Conservation (phyloP, 352 stramenopile species). For the Nothophytophthora sp. region DNA sequence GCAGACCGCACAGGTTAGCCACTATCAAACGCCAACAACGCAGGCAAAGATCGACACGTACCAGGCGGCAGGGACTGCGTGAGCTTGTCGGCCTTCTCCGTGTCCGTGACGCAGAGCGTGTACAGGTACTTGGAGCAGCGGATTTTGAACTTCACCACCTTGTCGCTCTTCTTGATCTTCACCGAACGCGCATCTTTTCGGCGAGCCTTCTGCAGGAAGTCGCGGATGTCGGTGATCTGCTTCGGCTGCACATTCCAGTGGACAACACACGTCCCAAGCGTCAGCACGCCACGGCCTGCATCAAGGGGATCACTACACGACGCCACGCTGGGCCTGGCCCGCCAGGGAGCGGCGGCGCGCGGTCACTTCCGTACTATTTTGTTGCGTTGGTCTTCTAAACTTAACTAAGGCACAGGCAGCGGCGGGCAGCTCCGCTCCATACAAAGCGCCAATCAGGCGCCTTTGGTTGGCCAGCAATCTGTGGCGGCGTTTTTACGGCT, state of each 20-base stretch:
- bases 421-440: slow-evolving; percentile 18
- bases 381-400: slow-evolving; percentile 88
- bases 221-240: slow-evolving; percentile 99
- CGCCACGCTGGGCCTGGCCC: not conserved
- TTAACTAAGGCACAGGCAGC: slow-evolving; percentile 67
- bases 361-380: slow-evolving; percentile 85
- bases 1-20: too few species aligned
- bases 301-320: not conserved
- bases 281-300: not conserved
- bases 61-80: slow-evolving; percentile 98
- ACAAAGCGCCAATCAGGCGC: slow-evolving; percentile 34
- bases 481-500: not conserved
- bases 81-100: slow-evolving; percentile 99
- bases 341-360: slow-evolving; percentile 1
- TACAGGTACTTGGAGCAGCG: slow-evolving; percentile 99
- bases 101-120: slow-evolving; percentile 98
- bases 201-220: slow-evolving; percentile 99
- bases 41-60: slow-evolving; percentile 21
- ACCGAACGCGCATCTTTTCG: slow-evolving; percentile 98
- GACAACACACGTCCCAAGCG: slow-evolving; percentile 6
- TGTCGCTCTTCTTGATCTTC: slow-evolving; percentile 98
- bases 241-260: slow-evolving; percentile 82
- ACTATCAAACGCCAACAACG: too few species aligned
- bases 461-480: slow-evolving; percentile 45
- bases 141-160: slow-evolving; percentile 99